Conservation (phyloP, 106 monocot genomes). For the Cymbidium sinense region DNA sequence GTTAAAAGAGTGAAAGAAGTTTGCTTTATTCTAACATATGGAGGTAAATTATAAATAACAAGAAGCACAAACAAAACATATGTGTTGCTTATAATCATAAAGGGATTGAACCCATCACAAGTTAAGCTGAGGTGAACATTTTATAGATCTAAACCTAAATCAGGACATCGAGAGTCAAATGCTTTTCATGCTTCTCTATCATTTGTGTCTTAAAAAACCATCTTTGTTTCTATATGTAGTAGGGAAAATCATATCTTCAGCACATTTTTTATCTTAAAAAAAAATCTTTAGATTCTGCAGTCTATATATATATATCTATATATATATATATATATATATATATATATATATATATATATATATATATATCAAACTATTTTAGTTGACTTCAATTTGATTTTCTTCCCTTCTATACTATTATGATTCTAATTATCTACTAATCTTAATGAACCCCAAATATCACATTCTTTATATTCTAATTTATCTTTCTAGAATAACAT, state of each 20-base stretch:
- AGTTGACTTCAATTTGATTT: not conserved
- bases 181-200: not conserved
- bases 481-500: not conserved
- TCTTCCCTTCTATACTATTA: not conserved
- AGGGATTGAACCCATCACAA: slow-evolving; percentile 12
- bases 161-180: not conserved
- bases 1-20: not conserved
- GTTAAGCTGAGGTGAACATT: not conserved
- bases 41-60: not conserved
- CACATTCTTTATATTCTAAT: not conserved
- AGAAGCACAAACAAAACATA: not conserved
- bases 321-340: too few species aligned
- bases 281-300: not conserved
- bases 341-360: too few species aligned
- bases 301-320: not conserved
- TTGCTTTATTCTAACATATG: not conserved
- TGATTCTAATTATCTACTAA: not conserved
- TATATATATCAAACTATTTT: slow-evolving; percentile 12
- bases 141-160: not conserved
- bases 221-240: not conserved
- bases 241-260: not conserved
- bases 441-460: not conserved
- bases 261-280: not conserved
- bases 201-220: not conserved
- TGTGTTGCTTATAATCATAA: not conserved